Conservation (phyloP, 306 rosid species). For the Dalbergia oliveri region DNA sequence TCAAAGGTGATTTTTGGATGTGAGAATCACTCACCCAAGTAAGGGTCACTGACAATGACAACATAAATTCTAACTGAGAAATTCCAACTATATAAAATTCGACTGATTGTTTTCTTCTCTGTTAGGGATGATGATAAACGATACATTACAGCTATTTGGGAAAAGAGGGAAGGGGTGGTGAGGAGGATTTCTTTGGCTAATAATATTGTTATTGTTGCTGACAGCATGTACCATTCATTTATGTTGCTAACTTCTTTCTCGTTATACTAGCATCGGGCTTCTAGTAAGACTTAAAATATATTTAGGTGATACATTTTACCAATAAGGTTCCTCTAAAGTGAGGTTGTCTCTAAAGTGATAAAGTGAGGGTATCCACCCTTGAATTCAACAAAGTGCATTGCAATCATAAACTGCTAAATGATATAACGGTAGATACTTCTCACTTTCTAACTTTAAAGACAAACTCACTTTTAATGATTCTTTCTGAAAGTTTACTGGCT, state of each 20-base stretch:
- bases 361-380: not conserved
- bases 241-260: not conserved
- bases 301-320: not conserved
- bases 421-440: no score
- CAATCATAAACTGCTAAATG: no score
- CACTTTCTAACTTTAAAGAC: no score
- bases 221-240: not conserved
- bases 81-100: not conserved
- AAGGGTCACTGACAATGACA: not conserved
- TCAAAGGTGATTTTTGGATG: not conserved
- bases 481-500: not conserved
- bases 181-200: not conserved
- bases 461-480: not conserved
- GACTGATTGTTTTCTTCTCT: not conserved
- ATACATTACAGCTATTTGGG: not conserved
- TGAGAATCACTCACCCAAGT: not conserved
- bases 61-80: not conserved
- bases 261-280: not conserved
- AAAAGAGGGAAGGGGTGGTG: no score
- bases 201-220: not conserved
- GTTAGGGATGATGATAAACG: not conserved
- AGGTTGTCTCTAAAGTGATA: no score
- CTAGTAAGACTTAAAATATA: not conserved
- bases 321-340: not conserved
- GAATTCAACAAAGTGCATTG: no score